A percentile compares a stretch with the other conserved stretches of the same genome.
Conservation (phyloP, 768 basidiomycete genomes). For the Calocera cornea region DNA sequence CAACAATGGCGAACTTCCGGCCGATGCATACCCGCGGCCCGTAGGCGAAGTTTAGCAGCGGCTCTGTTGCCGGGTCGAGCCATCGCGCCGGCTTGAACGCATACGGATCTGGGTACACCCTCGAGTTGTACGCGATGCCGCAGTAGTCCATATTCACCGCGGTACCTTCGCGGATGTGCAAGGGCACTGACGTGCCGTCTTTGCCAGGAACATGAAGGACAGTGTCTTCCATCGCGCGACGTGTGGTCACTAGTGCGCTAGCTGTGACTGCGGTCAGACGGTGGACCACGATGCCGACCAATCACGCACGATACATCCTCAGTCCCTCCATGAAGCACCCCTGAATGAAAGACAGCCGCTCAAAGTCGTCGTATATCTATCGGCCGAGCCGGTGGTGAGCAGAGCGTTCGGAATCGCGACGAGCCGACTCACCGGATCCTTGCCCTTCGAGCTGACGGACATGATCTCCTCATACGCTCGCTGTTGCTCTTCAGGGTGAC, state of each 20-base stretch:
- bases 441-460: slow-evolving; percentile 16
- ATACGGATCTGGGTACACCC: slow-evolving; percentile 37
- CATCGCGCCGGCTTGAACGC: slow-evolving; percentile 39
- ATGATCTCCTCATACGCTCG: slow-evolving; percentile 24
- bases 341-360: slow-evolving; percentile 23
- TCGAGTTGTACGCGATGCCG: slow-evolving; percentile 35
- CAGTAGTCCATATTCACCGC: neutral
- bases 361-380: slow-evolving; percentile 18
- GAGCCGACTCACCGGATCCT: slow-evolving; percentile 15
- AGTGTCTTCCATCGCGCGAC: neutral
- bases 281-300: too few species aligned
- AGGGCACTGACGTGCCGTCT: neutral
- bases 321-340: slow-evolving; percentile 21
- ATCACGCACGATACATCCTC: slow-evolving; percentile 25
- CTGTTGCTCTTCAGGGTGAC: slow-evolving; percentile 23
- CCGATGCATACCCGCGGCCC: slow-evolving; percentile 43
- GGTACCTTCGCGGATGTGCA: neutral
- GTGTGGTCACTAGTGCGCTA: neutral
- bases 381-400: neutral
- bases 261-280: neutral
- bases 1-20: slow-evolving; percentile 40
- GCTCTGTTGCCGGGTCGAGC: slow-evolving; percentile 24
- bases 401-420: neutral
- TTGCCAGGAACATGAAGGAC: neutral
- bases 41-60: slow-evolving; percentile 17